phyloP scores from a whole-genome alignment of 352 stramenopile genomes.

The Globisporangium abappressorium region DNA sequence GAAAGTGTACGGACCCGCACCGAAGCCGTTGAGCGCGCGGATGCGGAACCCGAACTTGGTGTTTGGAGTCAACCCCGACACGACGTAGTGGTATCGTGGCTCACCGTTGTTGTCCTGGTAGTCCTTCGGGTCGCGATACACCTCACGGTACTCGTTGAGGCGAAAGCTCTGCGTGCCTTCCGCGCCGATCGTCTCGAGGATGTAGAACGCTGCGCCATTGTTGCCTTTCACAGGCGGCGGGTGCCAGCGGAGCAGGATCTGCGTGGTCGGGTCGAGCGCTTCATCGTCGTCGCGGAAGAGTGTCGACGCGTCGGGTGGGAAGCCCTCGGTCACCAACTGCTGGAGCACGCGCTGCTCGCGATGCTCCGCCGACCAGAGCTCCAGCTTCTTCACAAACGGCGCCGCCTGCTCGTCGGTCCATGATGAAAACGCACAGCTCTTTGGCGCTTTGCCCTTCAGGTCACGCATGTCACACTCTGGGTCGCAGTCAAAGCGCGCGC shows the following conservation, averaged over 20 bases:
- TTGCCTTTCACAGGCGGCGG: conserved; percentile 54
- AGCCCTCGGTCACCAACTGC: conserved; percentile 60
- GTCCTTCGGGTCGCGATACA: conserved; percentile 87
- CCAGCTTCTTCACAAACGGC: conserved; percentile 63
- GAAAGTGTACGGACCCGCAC: conserved; percentile 82
- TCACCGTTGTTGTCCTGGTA: conserved; percentile 78
- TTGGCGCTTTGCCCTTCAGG: conserved; percentile 50
- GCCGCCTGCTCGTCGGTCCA: conserved; percentile 58
- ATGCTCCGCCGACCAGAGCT: conserved; percentile 66
- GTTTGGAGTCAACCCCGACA: conserved; percentile 69
- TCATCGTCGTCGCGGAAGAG: conserved; percentile 57
- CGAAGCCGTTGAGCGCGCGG: conserved; percentile 90
- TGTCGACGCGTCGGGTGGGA: conserved; percentile 49
- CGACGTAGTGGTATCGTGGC: conserved; percentile 71
- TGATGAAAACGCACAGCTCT: conserved; percentile 51
- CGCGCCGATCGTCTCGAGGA: conserved; percentile 74
- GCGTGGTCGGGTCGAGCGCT: conserved; percentile 63
- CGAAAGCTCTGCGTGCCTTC: conserved; percentile 68
- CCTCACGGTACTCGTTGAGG: conserved; percentile 70
- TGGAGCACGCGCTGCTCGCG: conserved; percentile 71
- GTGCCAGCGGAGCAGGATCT: conserved; percentile 63
- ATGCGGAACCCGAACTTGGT: conserved; percentile 90
- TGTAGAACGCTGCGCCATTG: conserved; percentile 80
- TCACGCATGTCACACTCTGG: conserved; percentile 69
- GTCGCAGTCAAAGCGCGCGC: conserved; percentile 43